These are phyloP conservation scores for Aspergillus indologenus DNA, from an alignment of 495 filamentous ascomycete genomes.

Conservation along the genomic window DNA sequence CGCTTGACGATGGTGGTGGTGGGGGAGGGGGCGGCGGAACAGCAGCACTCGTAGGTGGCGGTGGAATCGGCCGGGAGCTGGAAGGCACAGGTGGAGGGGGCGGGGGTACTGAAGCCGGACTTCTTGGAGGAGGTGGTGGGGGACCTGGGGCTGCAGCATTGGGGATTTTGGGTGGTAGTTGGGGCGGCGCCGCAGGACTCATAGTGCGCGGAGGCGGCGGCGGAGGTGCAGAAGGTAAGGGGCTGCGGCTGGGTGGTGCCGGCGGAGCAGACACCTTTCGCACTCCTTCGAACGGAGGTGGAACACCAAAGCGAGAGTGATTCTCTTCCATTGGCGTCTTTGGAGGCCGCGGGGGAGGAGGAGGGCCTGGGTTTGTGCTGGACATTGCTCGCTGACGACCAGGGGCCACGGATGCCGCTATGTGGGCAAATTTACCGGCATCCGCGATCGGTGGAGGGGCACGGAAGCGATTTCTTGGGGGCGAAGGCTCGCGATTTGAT, in stretches of 20 bases:
- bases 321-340: conserved; percentile 78
- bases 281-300: conserved; percentile 76
- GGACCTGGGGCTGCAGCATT: conserved; percentile 44
- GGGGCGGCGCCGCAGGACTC: conserved; percentile 55
- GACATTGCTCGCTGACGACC: conserved; percentile 57
- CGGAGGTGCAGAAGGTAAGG: conserved; percentile 53
- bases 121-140: conserved; percentile 58
- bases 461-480: conserved; percentile 58
- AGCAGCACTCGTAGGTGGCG: conserved; percentile 30
- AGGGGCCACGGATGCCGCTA: conserved; percentile 50
- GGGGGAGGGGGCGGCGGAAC: conserved; percentile 26
- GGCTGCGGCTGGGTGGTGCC: conserved; percentile 67
- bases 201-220: conserved; percentile 66
- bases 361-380: conserved; percentile 63
- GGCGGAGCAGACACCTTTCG: conserved; percentile 64
- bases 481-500: conserved; percentile 47
- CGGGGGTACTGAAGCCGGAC: conserved; percentile 43
- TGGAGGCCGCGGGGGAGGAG: conserved; percentile 81
- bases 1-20: conserved; percentile 49
- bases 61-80: conserved; percentile 29
- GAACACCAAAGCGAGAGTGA: conserved; percentile 66
- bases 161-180: conserved; percentile 70
- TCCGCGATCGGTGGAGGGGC: conserved; percentile 84
- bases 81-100: conserved; percentile 49
- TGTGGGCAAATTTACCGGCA: conserved; percentile 74